Percentiles rank a stretch among this genome's conserved stretches.
These are phyloP conservation scores for Arabis hirsuta DNA, from an alignment of 345 rosid species.

Conservation along the genomic window DNA sequence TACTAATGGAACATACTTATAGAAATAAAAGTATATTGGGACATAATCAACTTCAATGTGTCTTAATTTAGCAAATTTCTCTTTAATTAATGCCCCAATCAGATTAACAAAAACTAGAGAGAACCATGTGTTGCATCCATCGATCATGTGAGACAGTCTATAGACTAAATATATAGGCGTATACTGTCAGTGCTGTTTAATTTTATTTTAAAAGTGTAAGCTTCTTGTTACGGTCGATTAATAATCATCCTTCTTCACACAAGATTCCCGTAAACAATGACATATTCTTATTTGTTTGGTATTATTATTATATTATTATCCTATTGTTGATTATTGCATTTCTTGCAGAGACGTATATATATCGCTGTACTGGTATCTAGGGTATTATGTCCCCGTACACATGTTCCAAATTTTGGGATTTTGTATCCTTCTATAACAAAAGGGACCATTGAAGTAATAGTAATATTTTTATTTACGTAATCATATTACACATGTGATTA, in stretches of 20 bases:
- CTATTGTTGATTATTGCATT: constrained; percentile 25
- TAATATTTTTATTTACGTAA: not conserved
- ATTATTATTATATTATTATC: not conserved
- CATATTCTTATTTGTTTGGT: constrained; percentile 29
- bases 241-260: not conserved
- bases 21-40: too few species aligned
- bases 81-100: not conserved
- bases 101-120: constrained; percentile 20
- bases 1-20: too few species aligned
- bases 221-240: constrained; percentile 33
- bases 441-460: not conserved
- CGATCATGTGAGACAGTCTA: constrained; percentile 19
- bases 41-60: too few species aligned
- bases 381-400: constrained; percentile 34
- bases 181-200: not conserved
- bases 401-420: constrained; percentile 31
- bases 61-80: too few species aligned
- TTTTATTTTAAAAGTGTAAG: not conserved
- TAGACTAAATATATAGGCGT: not conserved
- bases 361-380: constrained; percentile 18
- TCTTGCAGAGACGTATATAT: constrained; percentile 35
- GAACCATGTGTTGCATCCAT: constrained; percentile 30
- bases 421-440: not conserved
- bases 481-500: constrained; percentile 30
- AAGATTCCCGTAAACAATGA: constrained; percentile 30